Percentiles rank a stretch among this genome's conserved stretches.
phyloP scores from a whole-genome alignment of 495 filamentous ascomycete species.

The Extremus antarcticus region DNA sequence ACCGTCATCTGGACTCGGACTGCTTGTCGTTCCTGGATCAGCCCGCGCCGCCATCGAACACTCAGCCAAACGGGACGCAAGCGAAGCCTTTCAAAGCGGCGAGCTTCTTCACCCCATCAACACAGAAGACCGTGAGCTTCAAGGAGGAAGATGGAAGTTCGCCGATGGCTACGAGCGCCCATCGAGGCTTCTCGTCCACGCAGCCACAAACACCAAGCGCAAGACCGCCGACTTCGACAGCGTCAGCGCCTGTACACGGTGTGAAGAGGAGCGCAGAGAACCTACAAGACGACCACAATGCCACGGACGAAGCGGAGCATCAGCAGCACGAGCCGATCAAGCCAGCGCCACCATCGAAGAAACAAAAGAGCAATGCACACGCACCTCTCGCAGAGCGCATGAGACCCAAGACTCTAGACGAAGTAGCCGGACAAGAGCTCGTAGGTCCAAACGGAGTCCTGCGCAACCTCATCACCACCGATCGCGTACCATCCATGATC shows the following conservation, averaged over 20 bases:
- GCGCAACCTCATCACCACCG: slow-evolving; percentile 78
- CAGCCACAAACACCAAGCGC: background rate
- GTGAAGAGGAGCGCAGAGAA: slow-evolving; percentile 34
- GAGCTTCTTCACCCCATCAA: slow-evolving; percentile 61
- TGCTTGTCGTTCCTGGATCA: slow-evolving; percentile 51
- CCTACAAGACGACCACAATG: background rate
- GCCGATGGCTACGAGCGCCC: background rate
- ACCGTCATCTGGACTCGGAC: slow-evolving; percentile 78
- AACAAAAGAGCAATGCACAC: slow-evolving; percentile 39
- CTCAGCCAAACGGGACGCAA: slow-evolving; percentile 31
- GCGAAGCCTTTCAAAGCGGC: slow-evolving; percentile 40
- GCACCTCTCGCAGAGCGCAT: slow-evolving; percentile 83
- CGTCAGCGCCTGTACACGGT: slow-evolving; percentile 9
- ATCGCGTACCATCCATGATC: slow-evolving; percentile 86
- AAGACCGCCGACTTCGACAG: slow-evolving; percentile 7
- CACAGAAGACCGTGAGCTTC: slow-evolving; percentile 32
- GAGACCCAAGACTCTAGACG: slow-evolving; percentile 73
- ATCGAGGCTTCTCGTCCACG: background rate
- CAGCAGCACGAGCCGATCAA: slow-evolving; percentile 1
- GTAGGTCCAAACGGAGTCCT: slow-evolving; percentile 77
- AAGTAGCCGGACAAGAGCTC: slow-evolving; percentile 83
- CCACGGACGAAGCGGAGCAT: background rate
- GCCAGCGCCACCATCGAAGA: slow-evolving; percentile 43
- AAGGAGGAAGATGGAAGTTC: slow-evolving; percentile 11
- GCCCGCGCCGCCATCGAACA: slow-evolving; percentile 32